phyloP scores from a whole-genome alignment of 495 filamentous ascomycete genomes.

The Aspergillus cristatus region DNA sequence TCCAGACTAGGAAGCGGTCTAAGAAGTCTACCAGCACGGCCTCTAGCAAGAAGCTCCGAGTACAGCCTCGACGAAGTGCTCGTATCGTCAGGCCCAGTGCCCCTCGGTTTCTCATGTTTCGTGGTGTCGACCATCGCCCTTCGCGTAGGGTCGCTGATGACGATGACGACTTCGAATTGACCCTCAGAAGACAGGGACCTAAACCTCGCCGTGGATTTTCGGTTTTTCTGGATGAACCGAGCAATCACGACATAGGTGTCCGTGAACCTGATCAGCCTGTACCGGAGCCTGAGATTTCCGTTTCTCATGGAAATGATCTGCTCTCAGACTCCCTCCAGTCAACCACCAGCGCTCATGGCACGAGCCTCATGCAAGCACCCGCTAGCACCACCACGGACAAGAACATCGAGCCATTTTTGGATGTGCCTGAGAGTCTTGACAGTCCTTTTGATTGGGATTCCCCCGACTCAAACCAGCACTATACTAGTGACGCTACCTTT shows the following conservation, averaged over 20 bases:
- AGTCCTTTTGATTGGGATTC: slow-evolving; percentile 20
- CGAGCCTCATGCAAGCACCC: slow-evolving; percentile 2
- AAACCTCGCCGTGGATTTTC: slow-evolving; percentile 17
- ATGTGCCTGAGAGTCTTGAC: slow-evolving; percentile 24
- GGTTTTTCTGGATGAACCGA: slow-evolving; percentile 27
- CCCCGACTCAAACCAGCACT: slow-evolving; percentile 20
- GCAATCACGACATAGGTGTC: slow-evolving; percentile 4
- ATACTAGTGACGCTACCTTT: slow-evolving; percentile 16
- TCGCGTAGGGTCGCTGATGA: slow-evolving; percentile 8
- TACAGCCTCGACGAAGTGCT: not conserved
- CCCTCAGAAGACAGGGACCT: slow-evolving; percentile 12
- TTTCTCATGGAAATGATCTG: slow-evolving; percentile 6
- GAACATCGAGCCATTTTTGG: slow-evolving; percentile 37
- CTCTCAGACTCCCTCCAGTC: slow-evolving; percentile 5
- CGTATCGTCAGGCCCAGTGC: too few relatives aligned
- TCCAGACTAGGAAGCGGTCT: slow-evolving; percentile 15
- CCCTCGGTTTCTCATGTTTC: too few relatives aligned
- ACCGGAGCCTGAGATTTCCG: too few relatives aligned
- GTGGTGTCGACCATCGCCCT: slow-evolving; percentile 1
- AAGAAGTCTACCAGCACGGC: slow-evolving; percentile 8
- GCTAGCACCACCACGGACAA: slow-evolving; percentile 14
- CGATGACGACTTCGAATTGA: slow-evolving; percentile 23
- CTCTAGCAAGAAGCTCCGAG: not conserved
- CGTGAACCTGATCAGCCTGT: too few relatives aligned
- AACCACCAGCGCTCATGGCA: slow-evolving; percentile 5